phyloP scores from a whole-genome alignment of 106 monocot genomes.

The Allium fistulosum region DNA sequence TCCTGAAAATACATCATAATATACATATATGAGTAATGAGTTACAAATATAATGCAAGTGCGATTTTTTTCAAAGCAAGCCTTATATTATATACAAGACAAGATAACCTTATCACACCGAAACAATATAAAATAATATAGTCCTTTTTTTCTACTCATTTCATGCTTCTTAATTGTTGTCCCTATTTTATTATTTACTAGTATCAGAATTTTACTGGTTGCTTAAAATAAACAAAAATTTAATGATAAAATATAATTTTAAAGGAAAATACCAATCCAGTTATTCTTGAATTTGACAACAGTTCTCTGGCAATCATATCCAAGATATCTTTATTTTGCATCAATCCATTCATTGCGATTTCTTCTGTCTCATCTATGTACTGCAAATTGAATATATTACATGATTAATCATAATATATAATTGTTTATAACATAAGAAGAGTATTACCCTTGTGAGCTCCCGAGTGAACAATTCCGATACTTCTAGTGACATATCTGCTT shows the following conservation, averaged over 20 bases:
- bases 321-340: conserved; percentile 62
- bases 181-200: no score
- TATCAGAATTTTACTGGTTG: no score
- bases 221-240: background rate
- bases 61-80: background rate
- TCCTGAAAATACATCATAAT: conserved; percentile 38
- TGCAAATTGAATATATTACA: conserved; percentile 11
- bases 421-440: background rate
- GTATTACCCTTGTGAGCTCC: conserved; percentile 67
- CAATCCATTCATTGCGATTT: conserved; percentile 68
- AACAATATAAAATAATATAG: no score
- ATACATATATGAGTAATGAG: background rate
- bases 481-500: conserved; percentile 69
- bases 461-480: conserved; percentile 78
- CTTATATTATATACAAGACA: no score
- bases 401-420: background rate
- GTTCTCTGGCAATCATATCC: conserved; percentile 58
- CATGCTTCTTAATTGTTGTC: no score
- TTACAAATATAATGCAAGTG: background rate
- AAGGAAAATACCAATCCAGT: conserved; percentile 64
- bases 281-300: conserved; percentile 60
- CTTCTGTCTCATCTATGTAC: conserved; percentile 90
- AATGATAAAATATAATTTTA: background rate
- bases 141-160: no score
- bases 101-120: no score